Base-by-base conservation (phyloP, 140 eudicot species). In the Bidens hawaiensis region DNA sequence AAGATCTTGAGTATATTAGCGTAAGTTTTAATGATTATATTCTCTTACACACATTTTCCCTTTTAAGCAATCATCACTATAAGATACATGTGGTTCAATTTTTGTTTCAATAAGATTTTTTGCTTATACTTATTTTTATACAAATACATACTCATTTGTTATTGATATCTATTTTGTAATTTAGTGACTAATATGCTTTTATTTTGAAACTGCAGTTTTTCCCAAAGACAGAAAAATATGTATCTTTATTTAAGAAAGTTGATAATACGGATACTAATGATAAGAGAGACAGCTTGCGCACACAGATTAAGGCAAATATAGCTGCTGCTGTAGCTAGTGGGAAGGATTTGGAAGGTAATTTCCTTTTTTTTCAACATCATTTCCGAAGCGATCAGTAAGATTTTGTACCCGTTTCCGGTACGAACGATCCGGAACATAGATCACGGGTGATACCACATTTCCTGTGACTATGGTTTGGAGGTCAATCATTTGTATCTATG, bases 301-400 rank as follows among this genome's bases (percentile, higher is more conserved):
- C 81, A 81, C 82, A 85, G 75, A 88, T 93, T 45, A 93, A 93
- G 75, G 95, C 76, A 28, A 93, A 93, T 76, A 67, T 88, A 74
- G 42, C 82, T 71, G 85, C 95, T 63, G 99, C 96, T 60, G 95
- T 83, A 30, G 95, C 99, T 17, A 93, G 88, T 78, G 99, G 99
- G 58, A 93, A 93, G 78, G 99, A 93, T 60, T 64, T 93, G 79
- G 95, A 88, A 93, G 99, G 99, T 91, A 73, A 55, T 28, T 38
- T 22, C 5, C 25, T 9, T 28, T 19, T 67, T 36, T 49, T 5
- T 6, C 40, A n/a, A n/a, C n/a, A n/a, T n/a, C n/a, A n/a, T n/a
- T n/a, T n/a, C n/a, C n/a, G n/a, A n/a, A n/a, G n/a, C n/a, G n/a
- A n/a, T n/a, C n/a, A n/a, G n/a, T n/a, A n/a, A n/a, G n/a, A n/a